A percentile compares a stretch with the other conserved stretches of the same genome.
Evolutionary conservation across 192 early-diverging fungal species (phyloP).

Genomic region (Linderina pennispora): DNA sequence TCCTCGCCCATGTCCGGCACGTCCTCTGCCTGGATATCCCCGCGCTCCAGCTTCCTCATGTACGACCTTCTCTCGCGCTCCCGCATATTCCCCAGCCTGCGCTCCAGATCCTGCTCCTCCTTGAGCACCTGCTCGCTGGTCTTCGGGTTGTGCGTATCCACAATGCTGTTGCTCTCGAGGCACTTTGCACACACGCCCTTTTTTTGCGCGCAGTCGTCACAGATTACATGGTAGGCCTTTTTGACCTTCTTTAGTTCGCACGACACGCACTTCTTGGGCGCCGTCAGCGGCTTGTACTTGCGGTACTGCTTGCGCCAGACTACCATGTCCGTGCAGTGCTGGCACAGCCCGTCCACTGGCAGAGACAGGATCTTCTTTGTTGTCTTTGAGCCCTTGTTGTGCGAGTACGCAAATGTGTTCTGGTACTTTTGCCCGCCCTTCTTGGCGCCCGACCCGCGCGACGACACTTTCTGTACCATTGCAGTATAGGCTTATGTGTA

Average conservation of each 20-base stretch:
- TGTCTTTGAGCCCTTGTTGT: slow-evolving; percentile 81
- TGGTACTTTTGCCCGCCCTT: slow-evolving; percentile 86
- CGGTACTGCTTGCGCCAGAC: slow-evolving; percentile 87
- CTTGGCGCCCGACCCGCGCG: slow-evolving; percentile 42
- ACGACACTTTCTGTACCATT: slow-evolving; percentile 34
- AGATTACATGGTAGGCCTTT: slow-evolving; percentile 94
- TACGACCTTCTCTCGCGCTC: slow-evolving; percentile 82
- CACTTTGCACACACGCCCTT: slow-evolving; percentile 94
- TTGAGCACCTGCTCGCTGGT: slow-evolving; percentile 58
- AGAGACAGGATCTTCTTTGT: slow-evolving; percentile 67
- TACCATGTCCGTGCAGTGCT: slow-evolving; percentile 67
- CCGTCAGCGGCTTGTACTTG: slow-evolving; percentile 96
- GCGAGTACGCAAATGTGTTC: slow-evolving; percentile 79
- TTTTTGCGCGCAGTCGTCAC: slow-evolving; percentile 71
- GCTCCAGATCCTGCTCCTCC: slow-evolving; percentile 71
- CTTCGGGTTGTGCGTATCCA: slow-evolving; percentile 51
- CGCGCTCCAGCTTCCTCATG: slow-evolving; percentile 72
- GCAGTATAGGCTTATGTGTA: not conserved
- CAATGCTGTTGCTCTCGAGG: slow-evolving; percentile 60
- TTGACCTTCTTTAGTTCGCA: slow-evolving; percentile 81
- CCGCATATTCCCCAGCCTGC: slow-evolving; percentile 60
- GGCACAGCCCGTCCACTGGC: slow-evolving; percentile 77
- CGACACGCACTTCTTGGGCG: slow-evolving; percentile 67
- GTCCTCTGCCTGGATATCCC: slow-evolving; percentile 53
- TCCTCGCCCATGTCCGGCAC: slow-evolving; percentile 28